Evolutionary conservation across 306 rosid genomes (phyloP), one percentile per base, ranked within the genome.

Genomic region (Vachellia pachyceras): DNA sequence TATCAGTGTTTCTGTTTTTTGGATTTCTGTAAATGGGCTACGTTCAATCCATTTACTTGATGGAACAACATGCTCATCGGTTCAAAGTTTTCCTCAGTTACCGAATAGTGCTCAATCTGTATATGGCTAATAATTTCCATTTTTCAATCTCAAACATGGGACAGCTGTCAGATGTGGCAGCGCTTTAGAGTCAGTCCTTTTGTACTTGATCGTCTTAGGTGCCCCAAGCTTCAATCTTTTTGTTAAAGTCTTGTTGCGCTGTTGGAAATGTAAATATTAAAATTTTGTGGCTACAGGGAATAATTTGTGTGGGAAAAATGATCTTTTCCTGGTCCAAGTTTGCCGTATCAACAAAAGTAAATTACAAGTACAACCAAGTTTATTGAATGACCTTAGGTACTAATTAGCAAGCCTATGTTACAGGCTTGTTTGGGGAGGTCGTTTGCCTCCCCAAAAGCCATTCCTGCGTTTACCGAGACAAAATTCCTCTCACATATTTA

Each of bases 61-160:
- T 70, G 73, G 39, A 42, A 47, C 73, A 20, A 12, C 44, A 42
- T 22, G 10, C n/a, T 69, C 54, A 22, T 11, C 7, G 13, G 36
- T 69, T 29, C 7, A 67, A 67, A 40, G 8, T 63, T 66, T 57
- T 71, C 65, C 4, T 14, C n/a, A n/a, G 45, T 54, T 29, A 5
- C 36, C 12, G 67, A 67, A 67, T 54, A n/a, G 11, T 18, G 18
- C 60, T 54, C 60, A 54, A 54, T 54, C 11, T n/a, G 23, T 18
- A 6, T 60, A 37, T 22, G 41, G 42, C 25, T 7, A 44, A 25
- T 6, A 22, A 58, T 69, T 44, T 22, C 3, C 5, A 70, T 69
- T 70, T 77, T 82, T 72, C 14, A 47, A 47, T 46, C 36, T 66
- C 8, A 41, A 73, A 33, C 47, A 18, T 42, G 80, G 20, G 52